Conservation (phyloP, 805 yeast species). For the Lachancea sp. region DNA sequence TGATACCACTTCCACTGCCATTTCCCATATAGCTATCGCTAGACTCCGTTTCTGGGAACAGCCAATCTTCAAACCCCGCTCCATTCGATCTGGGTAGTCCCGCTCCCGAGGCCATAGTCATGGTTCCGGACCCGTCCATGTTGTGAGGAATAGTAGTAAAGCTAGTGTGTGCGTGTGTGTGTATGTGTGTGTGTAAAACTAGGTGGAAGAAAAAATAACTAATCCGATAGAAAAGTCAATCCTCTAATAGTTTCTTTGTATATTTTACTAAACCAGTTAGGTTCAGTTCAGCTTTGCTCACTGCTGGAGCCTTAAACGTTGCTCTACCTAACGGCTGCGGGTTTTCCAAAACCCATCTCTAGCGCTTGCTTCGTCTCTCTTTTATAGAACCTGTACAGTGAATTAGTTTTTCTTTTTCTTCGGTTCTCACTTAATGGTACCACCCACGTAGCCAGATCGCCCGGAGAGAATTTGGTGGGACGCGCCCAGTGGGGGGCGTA, state of each 20-base stretch:
- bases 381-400: not conserved
- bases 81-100: not conserved
- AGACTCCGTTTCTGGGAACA: conserved; percentile 5
- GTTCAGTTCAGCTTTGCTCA: not conserved
- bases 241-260: too few relatives aligned
- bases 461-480: not conserved
- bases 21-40: too few relatives aligned
- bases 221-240: too few relatives aligned
- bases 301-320: not conserved
- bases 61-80: conserved; percentile 7
- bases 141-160: too few relatives aligned
- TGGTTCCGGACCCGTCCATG: conserved; percentile 2
- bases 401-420: not conserved
- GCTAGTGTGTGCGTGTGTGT: not conserved
- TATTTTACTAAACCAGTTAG: not conserved
- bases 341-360: not conserved
- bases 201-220: too few relatives aligned
- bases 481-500: too few relatives aligned
- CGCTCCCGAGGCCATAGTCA: not conserved
- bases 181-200: too few relatives aligned
- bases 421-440: not conserved
- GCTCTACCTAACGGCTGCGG: not conserved
- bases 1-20: too few relatives aligned
- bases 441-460: not conserved
- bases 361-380: not conserved